These are phyloP conservation scores for Phalaenopsis hybrid DNA, from an alignment of 116 monocot species.

Conservation along the genomic window DNA sequence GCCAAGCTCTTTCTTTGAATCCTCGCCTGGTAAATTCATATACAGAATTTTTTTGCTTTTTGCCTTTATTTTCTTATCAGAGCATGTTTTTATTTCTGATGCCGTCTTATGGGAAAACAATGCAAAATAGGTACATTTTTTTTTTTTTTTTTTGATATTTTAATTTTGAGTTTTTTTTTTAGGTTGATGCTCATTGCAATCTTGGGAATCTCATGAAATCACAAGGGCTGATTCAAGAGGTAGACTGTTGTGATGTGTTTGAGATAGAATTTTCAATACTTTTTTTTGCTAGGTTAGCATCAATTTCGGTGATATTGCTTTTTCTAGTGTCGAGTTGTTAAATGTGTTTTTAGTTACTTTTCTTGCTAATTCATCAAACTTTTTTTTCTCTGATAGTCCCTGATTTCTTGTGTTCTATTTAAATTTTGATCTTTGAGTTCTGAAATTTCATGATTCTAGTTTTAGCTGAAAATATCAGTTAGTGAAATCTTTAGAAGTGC, in stretches of 20 bases:
- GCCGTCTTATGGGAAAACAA: not conserved
- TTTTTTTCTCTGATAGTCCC: not conserved
- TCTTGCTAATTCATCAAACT: not conserved
- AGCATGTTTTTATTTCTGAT: slow-evolving; percentile 1
- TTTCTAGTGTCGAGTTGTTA: not conserved
- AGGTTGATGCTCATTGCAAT: slow-evolving; percentile 97
- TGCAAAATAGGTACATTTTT: slow-evolving; percentile 1
- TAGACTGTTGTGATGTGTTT: slow-evolving; percentile 17
- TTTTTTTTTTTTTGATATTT: no score
- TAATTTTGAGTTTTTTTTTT: no score
- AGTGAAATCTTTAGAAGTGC: not conserved
- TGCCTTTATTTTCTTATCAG: not conserved
- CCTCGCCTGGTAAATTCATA: slow-evolving; percentile 51
- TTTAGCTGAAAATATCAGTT: not conserved
- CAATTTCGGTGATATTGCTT: not conserved
- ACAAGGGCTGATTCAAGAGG: slow-evolving; percentile 82
- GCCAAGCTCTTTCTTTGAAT: slow-evolving; percentile 86
- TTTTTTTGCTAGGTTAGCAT: not conserved
- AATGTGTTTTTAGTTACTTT: not conserved
- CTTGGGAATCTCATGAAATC: slow-evolving; percentile 94
- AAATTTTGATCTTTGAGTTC: not conserved
- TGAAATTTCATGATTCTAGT: not conserved
- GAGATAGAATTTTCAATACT: not conserved
- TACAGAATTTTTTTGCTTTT: not conserved
- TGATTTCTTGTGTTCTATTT: not conserved